Base-by-base conservation (phyloP, 495 filamentous ascomycete species). In the Neurospora sp. region DNA sequence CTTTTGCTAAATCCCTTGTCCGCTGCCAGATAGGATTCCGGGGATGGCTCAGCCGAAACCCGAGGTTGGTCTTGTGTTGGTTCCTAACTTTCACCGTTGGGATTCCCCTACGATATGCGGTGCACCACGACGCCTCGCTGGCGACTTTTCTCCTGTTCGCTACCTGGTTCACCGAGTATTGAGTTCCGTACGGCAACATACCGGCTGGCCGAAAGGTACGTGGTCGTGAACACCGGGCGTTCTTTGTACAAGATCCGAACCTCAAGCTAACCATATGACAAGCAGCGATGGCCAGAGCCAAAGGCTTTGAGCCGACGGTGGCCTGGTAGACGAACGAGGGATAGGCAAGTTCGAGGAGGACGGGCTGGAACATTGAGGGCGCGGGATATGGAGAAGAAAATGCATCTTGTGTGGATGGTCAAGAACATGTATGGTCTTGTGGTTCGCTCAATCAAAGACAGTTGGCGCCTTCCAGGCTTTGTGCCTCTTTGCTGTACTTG, bases 121-220 rank as follows among this genome's bases (percentile, higher is more conserved):
- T 75, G 3, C 23, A 37, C 0, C 75, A 81, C 75, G 75, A 77
- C 37, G 75, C 77, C 9, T 71, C 80, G 37, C 80, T 85, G 18
- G 80, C 84, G 1, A 79, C 80, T 35, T 77, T 77, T 6, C 77
- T 80, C 39, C 81, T 85, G 37, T 75, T 80, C 59, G 74, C 84
- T 14, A 74, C 82, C 72, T 86, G 85, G 85, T 73, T 82, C 16
- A 69, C 80, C 4, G 39, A 6, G 1, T 41, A 14, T 16, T 41
- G 12, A 41, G 39, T 41, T 41, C 40, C 40, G 41, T 2, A 18
- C 16, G 41, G 42, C 16, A 9, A 46, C 42, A n/a, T 46, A n/a
- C 8, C 18, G 18, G 16, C 42, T 44, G 7, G 18, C 2, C 16
- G 42, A n/a, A n/a, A n/a, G 16, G 42, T n/a, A n/a, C 42, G 16